Evolutionary conservation across 768 basidiomycete species (phyloP), one percentile per base, ranked within the genome.

Genomic region (Lentinula lateritia): DNA sequence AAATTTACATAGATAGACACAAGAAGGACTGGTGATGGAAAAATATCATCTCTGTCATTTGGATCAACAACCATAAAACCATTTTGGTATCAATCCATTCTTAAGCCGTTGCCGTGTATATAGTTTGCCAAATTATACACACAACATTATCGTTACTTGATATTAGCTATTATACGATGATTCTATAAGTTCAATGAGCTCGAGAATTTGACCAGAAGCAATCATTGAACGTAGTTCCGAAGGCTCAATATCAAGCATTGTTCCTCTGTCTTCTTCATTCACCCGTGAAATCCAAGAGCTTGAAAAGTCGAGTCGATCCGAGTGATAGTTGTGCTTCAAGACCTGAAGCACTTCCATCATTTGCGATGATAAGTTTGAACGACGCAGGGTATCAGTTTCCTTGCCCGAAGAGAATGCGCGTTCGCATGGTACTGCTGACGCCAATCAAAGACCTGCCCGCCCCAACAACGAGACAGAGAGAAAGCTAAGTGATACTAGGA

Each of bases 401-500:
- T 74, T 72, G 57, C 69, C 68, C 6, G 70, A 73, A 5, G 73
- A 74, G 58, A 74, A 75, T 7, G 71, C 65, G 0, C 66, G 62
- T 61, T 76, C 72, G 39, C 67, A 73, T 4, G 70, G 71, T 16
- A 76, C 72, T 1, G 70, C 62, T 12, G 72, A 72, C 3, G 69
- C 28, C 28, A 28, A 28, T 28, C 28, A 28, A 28, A 28, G 28
- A 28, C 28, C 28, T 3, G 28, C 28, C 28, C 3, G 3, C 28
- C 28, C 28, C 28, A 28, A 28, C 28, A 28, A 28, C 28, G 3
- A 28, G 28, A 28, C 28, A 28, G 28, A 28, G 28, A 28, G 28
- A 28, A 28, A 28, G 28, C 28, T 28, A 28, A 28, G 2, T 28
- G 28, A 28, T 28, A 28, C 2, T 28, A 2, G 28, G 28, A 28